Percentiles rank a stretch among this genome's conserved stretches.
phyloP scores from a whole-genome alignment of 495 filamentous ascomycete species.

The Pyronema omphalodes region DNA sequence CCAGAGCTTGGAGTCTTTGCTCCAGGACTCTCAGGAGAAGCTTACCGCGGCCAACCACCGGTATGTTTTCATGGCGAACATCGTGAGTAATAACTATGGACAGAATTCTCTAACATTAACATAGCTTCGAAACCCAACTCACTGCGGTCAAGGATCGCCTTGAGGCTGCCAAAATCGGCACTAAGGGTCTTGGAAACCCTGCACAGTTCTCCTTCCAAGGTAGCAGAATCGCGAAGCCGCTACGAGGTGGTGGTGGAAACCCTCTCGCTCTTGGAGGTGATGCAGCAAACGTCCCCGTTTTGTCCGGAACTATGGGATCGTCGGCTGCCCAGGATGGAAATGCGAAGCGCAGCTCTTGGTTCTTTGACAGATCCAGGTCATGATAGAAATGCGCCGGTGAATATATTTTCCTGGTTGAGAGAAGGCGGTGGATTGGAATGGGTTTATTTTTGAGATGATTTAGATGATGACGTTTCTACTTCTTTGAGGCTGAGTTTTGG shows the following conservation, averaged over 20 bases:
- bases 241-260: slow-evolving; percentile 63
- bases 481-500: too few relatives aligned
- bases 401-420: too few relatives aligned
- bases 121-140: slow-evolving; percentile 89
- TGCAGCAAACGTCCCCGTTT: slow-evolving; percentile 32
- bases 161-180: slow-evolving; percentile 83
- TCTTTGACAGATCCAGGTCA: slow-evolving; percentile 13
- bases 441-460: too few relatives aligned
- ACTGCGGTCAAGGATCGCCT: slow-evolving; percentile 93
- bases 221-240: slow-evolving; percentile 87
- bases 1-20: slow-evolving; percentile 68
- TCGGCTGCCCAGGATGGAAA: slow-evolving; percentile 20
- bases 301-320: slow-evolving; percentile 27
- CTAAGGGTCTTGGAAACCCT: slow-evolving; percentile 52
- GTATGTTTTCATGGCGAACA: slow-evolving; percentile 30
- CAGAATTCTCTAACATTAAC: slow-evolving; percentile 12
- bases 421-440: too few relatives aligned
- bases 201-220: slow-evolving; percentile 60
- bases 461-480: too few relatives aligned
- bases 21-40: slow-evolving; percentile 96
- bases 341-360: slow-evolving; percentile 22
- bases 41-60: slow-evolving; percentile 86
- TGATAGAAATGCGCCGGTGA: too few relatives aligned
- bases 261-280: slow-evolving; percentile 23
- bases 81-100: not conserved